Base-by-base conservation (phyloP, 1,139 yeast genomes). In the Pneumocystis murina region DNA sequence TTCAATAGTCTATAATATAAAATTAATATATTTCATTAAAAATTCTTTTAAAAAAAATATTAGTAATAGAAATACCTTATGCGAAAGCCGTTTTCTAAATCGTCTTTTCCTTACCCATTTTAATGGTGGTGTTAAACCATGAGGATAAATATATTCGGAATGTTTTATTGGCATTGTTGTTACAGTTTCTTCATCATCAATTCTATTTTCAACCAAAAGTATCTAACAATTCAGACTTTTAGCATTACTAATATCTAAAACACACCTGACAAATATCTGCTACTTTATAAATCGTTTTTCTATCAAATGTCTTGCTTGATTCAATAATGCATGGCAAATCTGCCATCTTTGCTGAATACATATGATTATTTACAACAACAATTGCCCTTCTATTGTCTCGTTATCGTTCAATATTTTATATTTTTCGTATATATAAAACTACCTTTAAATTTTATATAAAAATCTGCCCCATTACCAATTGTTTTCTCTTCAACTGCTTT, bases 321-420 rank as follows among this genome's bases (percentile, higher is more conserved):
- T 94, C 98, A 3, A 90, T 82, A 12, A 91, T 75, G 0, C 96
- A 88, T 0, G 99, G 99, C 67, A 94, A 76, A 70, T 91, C 95
- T n/a, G 92, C 82, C 58, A 94, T 76, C 68, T 88, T 83, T 0
- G 95, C 97, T 4, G 91, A 89, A 74, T 88, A 94, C 65, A 84
- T 73, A 77, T 81, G 75, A 75, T 80, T 72, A 77, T 77, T 78
- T 28, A 83, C 75, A 3, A 75, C 74, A 1, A 83, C 84, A 39
- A 88, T 81, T 0, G 97, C 97, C 66, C 87, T 80, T 61, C 86
- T 84, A 63, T 84, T 77, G 67, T 92, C 92, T 67, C 85, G 90
- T 72, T 86, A 86, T 39, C 59, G 41, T 2, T 20, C 12, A 17
- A 7, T 20, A 17, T 35, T 17, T 17, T 35, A 17, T 20, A 36